Base-by-base conservation (phyloP, 2,329 filamentous ascomycete genomes). In the Proliferodiscus dingleyae region DNA sequence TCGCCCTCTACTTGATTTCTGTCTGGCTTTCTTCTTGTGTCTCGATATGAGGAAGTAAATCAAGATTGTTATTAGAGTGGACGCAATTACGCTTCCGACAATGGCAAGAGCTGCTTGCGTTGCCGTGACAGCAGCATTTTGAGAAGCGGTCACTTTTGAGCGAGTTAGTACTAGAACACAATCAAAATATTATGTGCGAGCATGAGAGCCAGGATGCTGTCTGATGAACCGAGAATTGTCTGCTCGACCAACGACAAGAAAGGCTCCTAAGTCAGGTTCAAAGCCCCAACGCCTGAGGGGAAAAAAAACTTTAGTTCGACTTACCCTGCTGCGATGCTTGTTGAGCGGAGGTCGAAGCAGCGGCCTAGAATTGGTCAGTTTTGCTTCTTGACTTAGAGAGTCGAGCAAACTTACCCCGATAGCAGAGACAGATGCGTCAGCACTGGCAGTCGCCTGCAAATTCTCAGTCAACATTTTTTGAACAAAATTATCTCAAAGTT, bases 81-180 rank as follows among this genome's bases (percentile, higher is more conserved):
- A 67, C n/a, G 65, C 69, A 40, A 71, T 58, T 26, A 71, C 66
- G 38, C 65, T 67, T 11, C 65, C 68, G 3, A 71, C 66, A 15
- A 72, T 65, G 8, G 67, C 68, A 4, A 71, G 48, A 1, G 69
- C 68, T 0, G 63, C 64, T 57, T 71, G 67, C 1, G 68, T 70
- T 13, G 66, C 66, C 2, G 68, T 69, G 2, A 71, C 62, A 3
- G 68, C 66, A 3, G 65, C 56, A 15, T 61, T 65, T 41, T 69
- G 67, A 0, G 68, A 60, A 7, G 48, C 44, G 15, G 29, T 40
- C 11, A 49, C 53, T 39, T 56, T 26, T n/a, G n/a, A n/a, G 38
- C 30, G 44, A n/a, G n/a, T n/a, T n/a, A n/a, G n/a, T n/a, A n/a
- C n/a, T n/a, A n/a, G n/a, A n/a, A n/a, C n/a, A n/a, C n/a, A n/a